phyloP scores from a whole-genome alignment of 1,139 yeast species.

The Hansenula sp. region DNA sequence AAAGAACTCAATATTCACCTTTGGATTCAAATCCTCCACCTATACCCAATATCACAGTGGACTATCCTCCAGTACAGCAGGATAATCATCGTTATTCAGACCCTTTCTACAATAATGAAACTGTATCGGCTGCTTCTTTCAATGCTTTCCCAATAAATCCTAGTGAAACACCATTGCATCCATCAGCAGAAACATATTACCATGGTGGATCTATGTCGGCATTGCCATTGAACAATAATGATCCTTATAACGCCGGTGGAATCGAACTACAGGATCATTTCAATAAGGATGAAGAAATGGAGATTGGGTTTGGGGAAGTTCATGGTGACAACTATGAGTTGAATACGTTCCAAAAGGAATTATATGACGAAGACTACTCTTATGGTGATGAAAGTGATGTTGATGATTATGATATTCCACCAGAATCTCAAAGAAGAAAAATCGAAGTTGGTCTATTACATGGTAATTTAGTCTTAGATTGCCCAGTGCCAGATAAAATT shows the following conservation, averaged over 20 bases:
- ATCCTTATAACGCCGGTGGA: slow-evolving; percentile 9
- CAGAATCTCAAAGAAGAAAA: slow-evolving; percentile 22
- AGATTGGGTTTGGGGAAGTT: slow-evolving; percentile 15
- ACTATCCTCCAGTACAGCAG: slow-evolving; percentile 3
- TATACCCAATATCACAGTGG: slow-evolving; percentile 16
- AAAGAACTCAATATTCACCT: slow-evolving; percentile 20
- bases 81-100: slow-evolving; percentile 3
- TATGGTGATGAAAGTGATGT: slow-evolving; percentile 16
- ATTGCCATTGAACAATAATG: slow-evolving; percentile 7
- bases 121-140: slow-evolving; percentile 15
- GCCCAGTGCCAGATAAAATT: slow-evolving; percentile 57
- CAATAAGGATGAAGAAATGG: slow-evolving; percentile 14
- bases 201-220: slow-evolving; percentile 15
- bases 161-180: slow-evolving; percentile 6
- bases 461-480: slow-evolving; percentile 65
- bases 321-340: slow-evolving; percentile 23
- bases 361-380: slow-evolving; percentile 12
- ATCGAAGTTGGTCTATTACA: slow-evolving; percentile 31
- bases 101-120: slow-evolving; percentile 15
- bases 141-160: slow-evolving; percentile 23
- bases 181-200: slow-evolving; percentile 9
- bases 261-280: slow-evolving; percentile 12
- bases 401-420: slow-evolving; percentile 9
- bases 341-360: slow-evolving; percentile 19
- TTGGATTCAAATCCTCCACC: slow-evolving; percentile 14